These are phyloP conservation scores for Ilyonectria destructans DNA, from an alignment of 2,329 filamentous ascomycete genomes.

Conservation along the genomic window DNA sequence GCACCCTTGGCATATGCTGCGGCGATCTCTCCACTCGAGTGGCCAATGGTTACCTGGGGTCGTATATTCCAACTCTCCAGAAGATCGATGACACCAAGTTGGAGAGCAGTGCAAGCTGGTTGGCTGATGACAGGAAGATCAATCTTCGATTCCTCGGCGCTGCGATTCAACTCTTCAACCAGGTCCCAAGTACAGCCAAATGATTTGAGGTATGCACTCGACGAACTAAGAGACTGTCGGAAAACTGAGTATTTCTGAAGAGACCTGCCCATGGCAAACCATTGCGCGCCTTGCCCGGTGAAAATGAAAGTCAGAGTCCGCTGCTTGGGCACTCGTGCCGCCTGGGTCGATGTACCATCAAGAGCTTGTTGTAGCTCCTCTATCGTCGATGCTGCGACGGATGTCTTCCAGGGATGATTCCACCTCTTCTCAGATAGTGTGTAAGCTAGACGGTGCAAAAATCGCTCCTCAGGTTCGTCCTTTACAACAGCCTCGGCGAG, in stretches of 20 bases:
- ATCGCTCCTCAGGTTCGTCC: too few species aligned
- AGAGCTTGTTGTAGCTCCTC: background rate
- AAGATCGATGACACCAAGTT: constrained; percentile 62
- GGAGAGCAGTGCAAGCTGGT: constrained; percentile 60
- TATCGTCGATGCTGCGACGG: background rate
- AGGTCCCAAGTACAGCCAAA: constrained; percentile 42
- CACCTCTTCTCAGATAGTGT: too few species aligned
- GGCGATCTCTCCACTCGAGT: constrained; percentile 64
- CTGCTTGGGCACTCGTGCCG: background rate
- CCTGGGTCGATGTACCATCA: background rate
- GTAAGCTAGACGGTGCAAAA: too few species aligned
- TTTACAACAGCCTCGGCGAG: background rate
- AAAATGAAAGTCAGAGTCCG: constrained; percentile 38
- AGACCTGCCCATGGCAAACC: constrained; percentile 52
- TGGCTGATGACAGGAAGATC: constrained; percentile 51
- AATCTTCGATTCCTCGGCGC: background rate
- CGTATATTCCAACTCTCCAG: constrained; percentile 58
- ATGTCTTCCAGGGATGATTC: too few species aligned
- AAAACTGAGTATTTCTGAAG: constrained; percentile 31
- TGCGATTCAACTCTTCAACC: too few species aligned
- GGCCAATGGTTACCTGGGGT: constrained; percentile 58
- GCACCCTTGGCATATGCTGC: constrained; percentile 62
- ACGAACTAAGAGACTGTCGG: background rate
- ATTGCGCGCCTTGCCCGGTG: constrained; percentile 57
- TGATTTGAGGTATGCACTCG: constrained; percentile 42